Base-by-base conservation (phyloP, 1,139 yeast genomes). In the Lodderomyces margitis region DNA sequence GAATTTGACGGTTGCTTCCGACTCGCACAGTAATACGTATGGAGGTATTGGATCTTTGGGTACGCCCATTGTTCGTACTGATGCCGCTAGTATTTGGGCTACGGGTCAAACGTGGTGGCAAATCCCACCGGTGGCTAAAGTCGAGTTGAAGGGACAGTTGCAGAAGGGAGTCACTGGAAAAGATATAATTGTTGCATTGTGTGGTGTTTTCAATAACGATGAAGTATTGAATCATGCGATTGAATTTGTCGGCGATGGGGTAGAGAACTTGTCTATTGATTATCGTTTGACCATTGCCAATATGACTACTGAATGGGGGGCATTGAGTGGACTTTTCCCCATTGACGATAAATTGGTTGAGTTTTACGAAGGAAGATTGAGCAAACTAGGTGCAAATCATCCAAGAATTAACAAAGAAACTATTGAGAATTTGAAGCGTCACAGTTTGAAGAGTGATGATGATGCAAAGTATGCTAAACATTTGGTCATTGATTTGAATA, bases 91-190 rank as follows among this genome's bases (percentile, higher is more conserved):
- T 5, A 92, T 94, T 52, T 92, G 99, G 99, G 98, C 98, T 12
- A 92, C 98, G 0, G 98, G 98, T 35, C 95, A 88, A 68, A 94
- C 98, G 3, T 92, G 99, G 99, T 92, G 98, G 98, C 98, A 94
- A 78, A 87, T 92, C 45, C 99, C 99, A 4, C 98, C 98, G 1
- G 98, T 92, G 17, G 98, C 98, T 33, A 82, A 83, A 58, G 98
- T 92, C 10, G 95, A 87, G 62, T 75, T 92, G 45, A 74, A 77
- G 51, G 97, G 97, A 34, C 66, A 78, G 51, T 76, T 92, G 46
- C 96, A 94, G 16, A 68, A 75, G 43, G 97, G 97, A 17, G 91
- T 87, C 14, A 82, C 96, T 7, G 99, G 99, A 50, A 92, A 92
- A 64, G 99, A 92, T 66, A 94, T 94, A 40, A 94, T 92, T 59